A percentile compares a stretch with the other conserved stretches of the same genome.
Evolutionary conservation across 495 filamentous ascomycete genomes (phyloP).

Genomic region (Aspergillus haitiensis): DNA sequence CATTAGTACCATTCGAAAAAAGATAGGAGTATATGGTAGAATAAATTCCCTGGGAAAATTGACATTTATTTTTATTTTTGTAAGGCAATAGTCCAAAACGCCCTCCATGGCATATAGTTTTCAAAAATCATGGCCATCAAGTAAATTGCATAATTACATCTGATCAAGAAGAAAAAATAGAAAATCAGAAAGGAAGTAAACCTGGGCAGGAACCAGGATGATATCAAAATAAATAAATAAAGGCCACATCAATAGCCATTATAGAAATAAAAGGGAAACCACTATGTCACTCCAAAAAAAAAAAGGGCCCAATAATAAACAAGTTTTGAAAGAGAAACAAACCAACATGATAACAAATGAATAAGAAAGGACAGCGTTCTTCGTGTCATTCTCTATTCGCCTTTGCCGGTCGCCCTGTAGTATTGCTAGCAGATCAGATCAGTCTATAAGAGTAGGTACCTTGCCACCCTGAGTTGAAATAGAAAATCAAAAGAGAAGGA

Average conservation of each 20-base stretch:
- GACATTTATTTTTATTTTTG: not conserved
- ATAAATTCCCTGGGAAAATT: too few species aligned
- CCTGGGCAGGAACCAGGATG: not conserved
- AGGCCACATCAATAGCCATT: conserved; percentile 2
- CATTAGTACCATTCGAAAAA: too few species aligned
- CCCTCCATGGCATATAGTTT: not conserved
- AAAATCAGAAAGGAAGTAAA: not conserved
- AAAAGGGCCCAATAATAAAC: conserved; percentile 4
- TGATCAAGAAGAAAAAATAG: not conserved
- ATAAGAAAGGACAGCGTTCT: not conserved
- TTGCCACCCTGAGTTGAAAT: conserved; percentile 19
- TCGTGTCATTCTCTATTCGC: conserved; percentile 26
- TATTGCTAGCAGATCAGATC: conserved; percentile 23
- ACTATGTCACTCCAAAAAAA: conserved; percentile 7
- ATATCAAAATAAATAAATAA: not conserved
- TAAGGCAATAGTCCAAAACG: not conserved
- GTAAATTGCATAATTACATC: not conserved
- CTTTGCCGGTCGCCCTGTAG: conserved; percentile 14
- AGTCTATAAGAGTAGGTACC: conserved; percentile 30
- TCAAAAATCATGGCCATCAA: conserved; percentile 3
- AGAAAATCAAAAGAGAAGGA: conserved; percentile 12
- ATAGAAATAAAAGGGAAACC: conserved; percentile 5
- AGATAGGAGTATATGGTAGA: too few species aligned
- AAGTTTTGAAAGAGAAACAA: conserved; percentile 4
- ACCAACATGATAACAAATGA: not conserved